These are phyloP conservation scores for Dictyostelium brefeldianum DNA, from an alignment of 78 protist genomes.

Conservation along the genomic window DNA sequence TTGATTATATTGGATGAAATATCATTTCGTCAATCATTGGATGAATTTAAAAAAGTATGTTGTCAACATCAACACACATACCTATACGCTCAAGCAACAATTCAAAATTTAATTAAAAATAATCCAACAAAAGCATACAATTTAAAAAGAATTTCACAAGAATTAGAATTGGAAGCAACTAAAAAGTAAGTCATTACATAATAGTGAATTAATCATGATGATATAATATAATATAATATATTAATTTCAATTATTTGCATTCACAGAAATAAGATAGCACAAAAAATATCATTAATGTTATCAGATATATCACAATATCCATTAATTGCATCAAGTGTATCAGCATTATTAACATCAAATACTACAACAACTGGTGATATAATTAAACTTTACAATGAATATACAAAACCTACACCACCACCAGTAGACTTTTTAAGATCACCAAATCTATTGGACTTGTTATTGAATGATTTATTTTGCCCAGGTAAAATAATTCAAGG, in stretches of 20 bases:
- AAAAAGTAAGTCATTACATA: neutral
- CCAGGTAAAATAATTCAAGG: constrained; percentile 44
- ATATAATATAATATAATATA: neutral
- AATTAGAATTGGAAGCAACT: constrained; percentile 61
- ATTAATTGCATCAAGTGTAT: constrained; percentile 29
- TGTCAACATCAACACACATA: constrained; percentile 81
- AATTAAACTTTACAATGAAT: constrained; percentile 66
- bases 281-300: constrained; percentile 65
- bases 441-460: constrained; percentile 50
- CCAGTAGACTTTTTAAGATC: constrained; percentile 56
- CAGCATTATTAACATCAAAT: constrained; percentile 27
- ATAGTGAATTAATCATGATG: neutral
- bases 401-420: constrained; percentile 47
- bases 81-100: constrained; percentile 68
- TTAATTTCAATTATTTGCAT: neutral
- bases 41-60: constrained; percentile 76
- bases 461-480: constrained; percentile 63
- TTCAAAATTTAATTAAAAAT: constrained; percentile 24
- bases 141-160: constrained; percentile 74
- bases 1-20: constrained; percentile 61
- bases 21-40: constrained; percentile 34
- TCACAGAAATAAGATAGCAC: constrained; percentile 31
- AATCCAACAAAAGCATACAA: constrained; percentile 48
- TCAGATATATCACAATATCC: constrained; percentile 61
- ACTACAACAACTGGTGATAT: constrained; percentile 80